A percentile compares a stretch with the other conserved stretches of the same genome.
Conservation (phyloP, 306 rosid genomes). For the Lagenaria siceraria region DNA sequence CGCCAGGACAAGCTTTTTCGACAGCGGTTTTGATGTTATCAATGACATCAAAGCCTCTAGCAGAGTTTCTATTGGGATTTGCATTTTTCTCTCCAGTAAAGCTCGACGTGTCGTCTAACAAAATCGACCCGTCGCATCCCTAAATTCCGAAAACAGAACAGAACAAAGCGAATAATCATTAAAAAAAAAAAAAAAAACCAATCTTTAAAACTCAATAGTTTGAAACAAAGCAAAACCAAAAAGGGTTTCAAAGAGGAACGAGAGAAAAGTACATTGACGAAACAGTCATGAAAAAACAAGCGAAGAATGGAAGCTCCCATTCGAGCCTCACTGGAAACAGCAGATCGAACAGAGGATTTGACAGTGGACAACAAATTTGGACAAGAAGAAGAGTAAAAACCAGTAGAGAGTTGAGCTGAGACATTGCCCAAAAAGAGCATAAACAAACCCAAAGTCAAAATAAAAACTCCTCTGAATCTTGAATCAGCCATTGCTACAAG, state of each 20-base stretch:
- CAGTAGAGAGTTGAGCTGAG: constrained; percentile 43
- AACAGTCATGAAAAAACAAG: constrained; percentile 79
- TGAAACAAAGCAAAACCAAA: not conserved
- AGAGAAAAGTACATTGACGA: constrained; percentile 56
- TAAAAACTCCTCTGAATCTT: not conserved
- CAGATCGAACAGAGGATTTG: constrained; percentile 35
- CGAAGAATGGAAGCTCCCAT: constrained; percentile 98
- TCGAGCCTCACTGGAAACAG: constrained; percentile 53
- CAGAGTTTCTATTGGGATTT: constrained; percentile 49
- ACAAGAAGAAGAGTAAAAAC: constrained; percentile 43
- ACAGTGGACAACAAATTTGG: constrained; percentile 48
- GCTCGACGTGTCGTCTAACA: constrained; percentile 64
- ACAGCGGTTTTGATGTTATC: constrained; percentile 63
- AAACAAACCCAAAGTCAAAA: constrained; percentile 18
- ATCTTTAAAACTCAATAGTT: not conserved
- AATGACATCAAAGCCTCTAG: constrained; percentile 65
- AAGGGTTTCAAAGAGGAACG: not conserved
- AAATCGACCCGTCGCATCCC: constrained; percentile 92
- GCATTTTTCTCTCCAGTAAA: constrained; percentile 75
- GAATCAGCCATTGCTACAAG: constrained; percentile 7
- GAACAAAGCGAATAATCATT: not conserved
- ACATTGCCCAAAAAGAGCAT: constrained; percentile 18
- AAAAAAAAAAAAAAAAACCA: not conserved
- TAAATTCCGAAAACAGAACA: not conserved
- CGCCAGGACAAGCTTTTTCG: constrained; percentile 55